Evolutionary conservation across 1,284 basidiomycete species (phyloP).

Genomic region (Apiotrichum laibachii): DNA sequence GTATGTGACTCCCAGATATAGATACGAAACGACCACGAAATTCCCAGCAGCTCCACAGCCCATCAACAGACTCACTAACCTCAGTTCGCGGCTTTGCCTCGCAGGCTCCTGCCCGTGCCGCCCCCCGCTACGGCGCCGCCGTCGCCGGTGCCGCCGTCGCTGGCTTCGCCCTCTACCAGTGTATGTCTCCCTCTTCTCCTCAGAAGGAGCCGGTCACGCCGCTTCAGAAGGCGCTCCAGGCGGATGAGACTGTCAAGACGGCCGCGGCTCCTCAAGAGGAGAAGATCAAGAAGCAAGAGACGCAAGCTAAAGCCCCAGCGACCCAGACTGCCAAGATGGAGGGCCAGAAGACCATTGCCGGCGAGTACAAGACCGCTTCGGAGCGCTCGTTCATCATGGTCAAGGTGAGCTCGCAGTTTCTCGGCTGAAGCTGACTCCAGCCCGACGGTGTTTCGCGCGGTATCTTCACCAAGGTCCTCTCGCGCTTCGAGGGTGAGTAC

Average conservation of each 20-base stretch:
- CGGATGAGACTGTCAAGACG: background rate
- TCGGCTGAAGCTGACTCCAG: constrained; percentile 32
- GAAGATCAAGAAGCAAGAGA: constrained; percentile 1
- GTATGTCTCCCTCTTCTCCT: constrained; percentile 22
- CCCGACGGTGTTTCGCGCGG: constrained; percentile 48
- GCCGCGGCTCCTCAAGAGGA: background rate
- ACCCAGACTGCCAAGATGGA: constrained; percentile 38
- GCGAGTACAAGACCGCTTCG: constrained; percentile 50
- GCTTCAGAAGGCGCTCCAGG: background rate
- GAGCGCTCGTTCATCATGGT: constrained; percentile 55
- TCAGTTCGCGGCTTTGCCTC: constrained; percentile 44
- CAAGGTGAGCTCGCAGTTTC: background rate
- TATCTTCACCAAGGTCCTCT: constrained; percentile 47
- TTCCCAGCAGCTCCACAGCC: no score
- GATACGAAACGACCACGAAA: no score
- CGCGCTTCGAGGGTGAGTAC: constrained; percentile 43
- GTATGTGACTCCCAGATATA: constrained; percentile 21
- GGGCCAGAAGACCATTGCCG: constrained; percentile 52
- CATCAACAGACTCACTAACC: background rate
- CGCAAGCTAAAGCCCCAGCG: constrained; percentile 15
- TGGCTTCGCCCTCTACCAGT: constrained; percentile 38
- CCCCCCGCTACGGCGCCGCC: constrained; percentile 25
- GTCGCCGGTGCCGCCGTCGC: constrained; percentile 35
- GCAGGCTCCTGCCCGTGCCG: constrained; percentile 27
- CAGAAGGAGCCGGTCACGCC: background rate